Evolutionary conservation across 148 eudicot species (phyloP).

Genomic region (Vaccinium macrocarpon): DNA sequence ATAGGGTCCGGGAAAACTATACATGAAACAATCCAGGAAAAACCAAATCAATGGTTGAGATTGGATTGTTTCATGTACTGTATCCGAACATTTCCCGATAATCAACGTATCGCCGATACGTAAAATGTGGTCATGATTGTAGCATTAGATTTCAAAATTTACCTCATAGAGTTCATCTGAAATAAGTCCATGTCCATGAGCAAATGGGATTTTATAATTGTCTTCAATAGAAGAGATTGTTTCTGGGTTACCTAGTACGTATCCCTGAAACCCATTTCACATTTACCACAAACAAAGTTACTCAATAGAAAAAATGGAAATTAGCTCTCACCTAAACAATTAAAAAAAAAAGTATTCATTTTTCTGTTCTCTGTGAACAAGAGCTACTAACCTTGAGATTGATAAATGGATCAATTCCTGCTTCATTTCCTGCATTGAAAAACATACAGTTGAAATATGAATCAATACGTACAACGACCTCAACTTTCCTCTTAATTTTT

Average conservation of each 20-base stretch:
- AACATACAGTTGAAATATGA: neutral
- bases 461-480: neutral
- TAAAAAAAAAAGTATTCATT: neutral
- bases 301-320: too few relatives aligned
- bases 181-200: conserved; percentile 43
- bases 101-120: neutral
- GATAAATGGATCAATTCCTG: conserved; percentile 32
- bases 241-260: conserved; percentile 30
- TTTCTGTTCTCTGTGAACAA: neutral
- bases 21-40: too few relatives aligned
- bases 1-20: too few relatives aligned
- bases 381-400: conserved; percentile 35
- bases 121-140: neutral
- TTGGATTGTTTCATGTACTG: too few relatives aligned
- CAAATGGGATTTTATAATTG: conserved; percentile 26
- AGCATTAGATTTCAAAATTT: neutral
- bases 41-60: too few relatives aligned
- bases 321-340: too few relatives aligned
- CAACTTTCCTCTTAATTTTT: too few relatives aligned
- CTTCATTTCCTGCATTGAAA: conserved; percentile 41
- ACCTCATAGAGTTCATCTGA: conserved; percentile 34
- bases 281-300: neutral
- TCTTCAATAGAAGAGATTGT: conserved; percentile 19
- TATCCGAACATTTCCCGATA: neutral
- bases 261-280: conserved; percentile 22